Conservation (phyloP, 1,284 basidiomycete genomes). For the Moesziomyces antarcticus region DNA sequence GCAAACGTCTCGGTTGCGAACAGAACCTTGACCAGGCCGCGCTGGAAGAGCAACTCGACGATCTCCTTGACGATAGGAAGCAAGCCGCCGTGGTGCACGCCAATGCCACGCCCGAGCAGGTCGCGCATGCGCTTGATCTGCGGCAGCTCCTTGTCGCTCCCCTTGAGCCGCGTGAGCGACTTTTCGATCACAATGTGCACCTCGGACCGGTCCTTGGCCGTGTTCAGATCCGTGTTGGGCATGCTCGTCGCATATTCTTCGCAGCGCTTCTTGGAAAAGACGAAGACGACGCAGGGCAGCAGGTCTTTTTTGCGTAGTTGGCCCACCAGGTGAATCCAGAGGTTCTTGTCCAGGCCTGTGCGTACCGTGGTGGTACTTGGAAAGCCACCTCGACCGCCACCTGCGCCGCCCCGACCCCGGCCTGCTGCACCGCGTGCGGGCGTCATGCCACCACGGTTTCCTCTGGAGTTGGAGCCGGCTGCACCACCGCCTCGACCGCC, state of each 20-base stretch:
- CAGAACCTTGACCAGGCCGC: conserved; percentile 93
- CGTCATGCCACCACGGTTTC: conserved; percentile 43
- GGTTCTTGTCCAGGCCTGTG: conserved; percentile 80
- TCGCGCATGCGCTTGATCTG: conserved; percentile 94
- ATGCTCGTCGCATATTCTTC: conserved; percentile 94
- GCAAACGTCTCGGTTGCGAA: conserved; percentile 99
- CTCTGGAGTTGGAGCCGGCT: conserved; percentile 41
- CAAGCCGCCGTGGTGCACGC: conserved; percentile 96
- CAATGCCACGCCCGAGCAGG: conserved; percentile 89
- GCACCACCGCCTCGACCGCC: conserved; percentile 70
- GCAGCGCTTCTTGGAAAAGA: conserved; percentile 94
- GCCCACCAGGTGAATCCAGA: conserved; percentile 92
- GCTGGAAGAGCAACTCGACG: conserved; percentile 94
- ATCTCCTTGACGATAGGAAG: conserved; percentile 93
- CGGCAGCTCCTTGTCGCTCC: conserved; percentile 90
- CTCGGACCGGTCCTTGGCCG: conserved; percentile 89
- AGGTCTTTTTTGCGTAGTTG: conserved; percentile 85
- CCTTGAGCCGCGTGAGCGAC: conserved; percentile 85
- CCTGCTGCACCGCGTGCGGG: conserved; percentile 66
- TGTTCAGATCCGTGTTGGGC: conserved; percentile 87
- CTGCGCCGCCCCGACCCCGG: conserved; percentile 69
- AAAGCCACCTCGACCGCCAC: conserved; percentile 71
- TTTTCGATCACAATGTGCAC: conserved; percentile 94
- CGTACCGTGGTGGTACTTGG: conserved; percentile 27
- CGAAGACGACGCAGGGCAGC: conserved; percentile 95